Conservation (phyloP, 2,329 filamentous ascomycete genomes). For the Coniochaeta sp. region DNA sequence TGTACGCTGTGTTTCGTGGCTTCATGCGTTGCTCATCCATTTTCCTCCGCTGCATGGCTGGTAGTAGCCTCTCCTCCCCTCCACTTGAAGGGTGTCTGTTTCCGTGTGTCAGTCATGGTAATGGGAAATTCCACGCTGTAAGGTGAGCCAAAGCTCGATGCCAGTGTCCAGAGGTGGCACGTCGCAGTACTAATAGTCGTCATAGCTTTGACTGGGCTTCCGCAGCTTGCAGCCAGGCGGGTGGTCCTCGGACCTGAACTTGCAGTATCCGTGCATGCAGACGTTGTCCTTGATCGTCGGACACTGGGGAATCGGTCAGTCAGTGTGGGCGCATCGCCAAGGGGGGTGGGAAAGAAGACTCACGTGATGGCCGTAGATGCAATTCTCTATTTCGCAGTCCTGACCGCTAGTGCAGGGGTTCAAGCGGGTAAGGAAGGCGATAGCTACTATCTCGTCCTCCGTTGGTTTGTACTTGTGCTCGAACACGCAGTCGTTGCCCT, state of each 20-base stretch:
- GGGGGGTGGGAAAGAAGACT: conserved; percentile 19
- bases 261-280: conserved; percentile 49
- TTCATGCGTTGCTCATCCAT: too few species aligned
- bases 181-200: not conserved
- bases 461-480: conserved; percentile 48
- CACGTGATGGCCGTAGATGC: conserved; percentile 58
- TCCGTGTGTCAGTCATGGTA: too few species aligned
- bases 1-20: too few species aligned
- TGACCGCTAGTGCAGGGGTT: conserved; percentile 53
- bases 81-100: too few species aligned
- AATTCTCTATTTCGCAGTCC: conserved; percentile 49
- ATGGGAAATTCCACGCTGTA: not conserved
- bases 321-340: not conserved
- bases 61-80: too few species aligned
- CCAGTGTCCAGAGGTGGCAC: not conserved
- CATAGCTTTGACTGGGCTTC: not conserved
- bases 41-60: too few species aligned
- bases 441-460: conserved; percentile 47
- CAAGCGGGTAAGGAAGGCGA: conserved; percentile 46
- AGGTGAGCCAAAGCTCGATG: not conserved
- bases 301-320: conserved; percentile 31
- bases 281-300: conserved; percentile 43
- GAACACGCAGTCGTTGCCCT: conserved; percentile 47
- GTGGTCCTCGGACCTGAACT: conserved; percentile 45
- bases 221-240: conserved; percentile 48